Base-by-base conservation (phyloP, 169 alveolate genomes). In the Ichthyophthirius multifiliis region DNA sequence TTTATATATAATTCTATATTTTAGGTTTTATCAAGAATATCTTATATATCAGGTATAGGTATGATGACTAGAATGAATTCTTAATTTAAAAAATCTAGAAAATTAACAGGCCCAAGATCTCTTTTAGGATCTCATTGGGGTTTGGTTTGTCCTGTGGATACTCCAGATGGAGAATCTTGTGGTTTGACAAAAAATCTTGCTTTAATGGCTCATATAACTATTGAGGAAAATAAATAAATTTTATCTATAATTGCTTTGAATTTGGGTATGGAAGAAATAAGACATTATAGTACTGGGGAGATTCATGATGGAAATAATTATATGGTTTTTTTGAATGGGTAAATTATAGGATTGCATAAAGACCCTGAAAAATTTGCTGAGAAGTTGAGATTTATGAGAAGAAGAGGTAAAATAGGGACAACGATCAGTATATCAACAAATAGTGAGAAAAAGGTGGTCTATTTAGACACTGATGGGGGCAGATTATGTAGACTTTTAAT, bases 91-190 rank as follows among this genome's bases (percentile, higher is more conserved):
- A 98, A 98, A 84, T 96, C 98, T 16, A 90, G 99, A 76, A 97
- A 98, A 91, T 97, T 97, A 12, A 91, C 98, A 64, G 99, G 99
- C 0, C 99, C 99, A 10, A 93, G 99, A 39, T 98, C 99, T 45
- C 89, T 99, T 23, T 99, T 98, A 84, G 99, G 99, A 7, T 96
- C 99, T 18, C 99, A 98, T 85, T 98, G 99, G 98, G 99, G 99
- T 6, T 96, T 98, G 92, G 82, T 99, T 13, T 98, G 99, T 76
- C 99, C 99, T 1, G 96, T 99, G 83, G 99, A 99, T 86, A 99
- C 99, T 3, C 99, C 99, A 2, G 99, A 99, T 79, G 99, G 99
- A 1, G 99, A 97, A 83, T 94, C 98, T 34, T 98, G 99, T 83
- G 99, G 99, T 10, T 88, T 98, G 16, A 99, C 98, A 13, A 99